Evolutionary conservation across 2,329 filamentous ascomycete genomes (phyloP), one percentile per base, ranked within the genome.

Genomic region (Byssoonygena ceratinophila): DNA sequence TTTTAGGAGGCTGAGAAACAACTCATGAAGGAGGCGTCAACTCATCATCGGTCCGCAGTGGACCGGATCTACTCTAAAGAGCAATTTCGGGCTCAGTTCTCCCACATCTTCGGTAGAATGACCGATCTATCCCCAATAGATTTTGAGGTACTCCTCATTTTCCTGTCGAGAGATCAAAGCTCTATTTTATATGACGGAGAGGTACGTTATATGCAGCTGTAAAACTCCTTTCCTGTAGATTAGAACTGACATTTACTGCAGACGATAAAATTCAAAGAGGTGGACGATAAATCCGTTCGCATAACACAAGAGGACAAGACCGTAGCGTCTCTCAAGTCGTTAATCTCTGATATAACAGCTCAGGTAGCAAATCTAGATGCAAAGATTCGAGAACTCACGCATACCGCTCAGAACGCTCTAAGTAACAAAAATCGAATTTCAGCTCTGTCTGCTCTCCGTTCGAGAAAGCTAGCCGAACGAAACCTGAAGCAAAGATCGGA

Each of bases 221-320:
- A 39, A 55, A 45, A 34, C 31, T 8, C 14, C 11, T 31, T 22
- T 46, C 18, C 57, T 51, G 52, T 58, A 64, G 58, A 3, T 22
- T 36, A 20, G 12, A 20, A 34, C 48, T 57, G 58, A 66, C 76
- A 22, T 59, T 65, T 1, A 20, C 66, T 72, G 3, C 70, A 81
- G 58, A 87, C 82, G 0, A 77, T 98, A 59, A 90, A 86, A 64
- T 83, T 97, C 66, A 84, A 80, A 60, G 68, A 69, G 0, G 65
- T 76, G 0, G 72, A 74, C 2, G 75, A 79, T 48, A 59, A 64
- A 1, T 63, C 68, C 1, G 59, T 64, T 11, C 68, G 74, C 1
- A 83, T 97, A 58, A 86, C 85, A 0, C 74, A 82, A 53, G 84
- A 94, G 61, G 92, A 98, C 69, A 73, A 75, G 3, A 85, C 87